Evolutionary conservation across 2,329 filamentous ascomycete genomes (phyloP).

Genomic region (Chaetomiaceae sp.): DNA sequence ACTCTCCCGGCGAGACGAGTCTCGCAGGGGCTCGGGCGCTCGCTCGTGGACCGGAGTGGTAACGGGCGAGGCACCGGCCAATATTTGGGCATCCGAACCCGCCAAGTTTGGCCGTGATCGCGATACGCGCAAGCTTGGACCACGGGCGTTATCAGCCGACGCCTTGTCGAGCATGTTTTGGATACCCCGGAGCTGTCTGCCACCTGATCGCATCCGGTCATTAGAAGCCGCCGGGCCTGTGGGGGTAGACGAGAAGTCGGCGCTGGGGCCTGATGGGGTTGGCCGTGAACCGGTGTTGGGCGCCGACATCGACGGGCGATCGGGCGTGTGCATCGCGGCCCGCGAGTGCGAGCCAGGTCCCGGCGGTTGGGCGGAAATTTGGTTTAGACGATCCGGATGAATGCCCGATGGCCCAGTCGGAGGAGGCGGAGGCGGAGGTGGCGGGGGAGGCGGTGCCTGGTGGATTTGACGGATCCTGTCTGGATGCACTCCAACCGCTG

Average conservation of each 20-base stretch:
- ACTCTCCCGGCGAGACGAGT: conserved; percentile 32
- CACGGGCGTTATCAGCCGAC: conserved; percentile 31
- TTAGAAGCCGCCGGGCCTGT: conserved; percentile 34
- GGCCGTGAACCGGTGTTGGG: conserved; percentile 28
- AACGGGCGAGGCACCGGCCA: conserved; percentile 50
- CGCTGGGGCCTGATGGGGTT: conserved; percentile 29
- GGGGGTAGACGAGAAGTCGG: conserved; percentile 27
- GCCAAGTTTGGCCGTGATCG: conserved; percentile 36
- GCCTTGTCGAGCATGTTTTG: conserved; percentile 55
- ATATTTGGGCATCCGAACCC: conserved; percentile 53
- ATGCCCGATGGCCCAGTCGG: conserved; percentile 35
- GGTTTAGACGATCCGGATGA: conserved; percentile 49
- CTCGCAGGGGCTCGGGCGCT: conserved; percentile 36
- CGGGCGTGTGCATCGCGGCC: conserved; percentile 29
- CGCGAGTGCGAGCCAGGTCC: conserved; percentile 22
- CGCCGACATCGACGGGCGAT: conserved; percentile 23
- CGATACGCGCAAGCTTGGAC: conserved; percentile 16
- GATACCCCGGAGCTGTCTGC: conserved; percentile 55
- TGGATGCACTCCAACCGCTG: conserved; percentile 33
- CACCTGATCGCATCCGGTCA: conserved; percentile 36
- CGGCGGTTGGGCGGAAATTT: conserved; percentile 36
- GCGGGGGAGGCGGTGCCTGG: conserved; percentile 17
- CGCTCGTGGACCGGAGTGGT: conserved; percentile 48
- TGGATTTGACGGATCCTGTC: conserved; percentile 42
- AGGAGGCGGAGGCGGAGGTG: conserved; percentile 21